These are phyloP conservation scores for Mucor mucedo DNA, from an alignment of 371 early-diverging fungal species.

Conservation along the genomic window DNA sequence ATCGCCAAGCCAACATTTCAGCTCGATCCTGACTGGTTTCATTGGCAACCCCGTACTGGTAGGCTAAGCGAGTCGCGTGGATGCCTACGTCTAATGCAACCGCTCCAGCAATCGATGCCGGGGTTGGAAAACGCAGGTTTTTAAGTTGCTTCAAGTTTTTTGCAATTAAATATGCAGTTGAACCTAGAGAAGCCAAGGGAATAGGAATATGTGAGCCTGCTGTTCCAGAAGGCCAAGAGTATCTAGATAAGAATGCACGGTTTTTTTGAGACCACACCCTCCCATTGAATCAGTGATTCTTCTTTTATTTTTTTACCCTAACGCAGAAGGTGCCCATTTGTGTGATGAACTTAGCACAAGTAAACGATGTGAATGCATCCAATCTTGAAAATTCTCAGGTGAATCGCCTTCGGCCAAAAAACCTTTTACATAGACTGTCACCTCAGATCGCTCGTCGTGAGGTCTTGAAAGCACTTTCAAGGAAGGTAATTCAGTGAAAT, in stretches of 20 bases:
- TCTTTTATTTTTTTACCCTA: constrained; percentile 34
- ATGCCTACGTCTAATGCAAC: constrained; percentile 45
- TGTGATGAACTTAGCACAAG: constrained; percentile 46
- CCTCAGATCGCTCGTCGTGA: constrained; percentile 36
- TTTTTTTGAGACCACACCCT: too few relatives aligned
- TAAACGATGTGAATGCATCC: constrained; percentile 56
- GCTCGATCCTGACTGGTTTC: constrained; percentile 49
- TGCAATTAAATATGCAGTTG: constrained; percentile 40
- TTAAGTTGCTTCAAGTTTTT: constrained; percentile 37
- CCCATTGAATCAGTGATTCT: too few relatives aligned
- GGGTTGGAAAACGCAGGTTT: constrained; percentile 44
- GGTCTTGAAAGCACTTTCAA: constrained; percentile 45
- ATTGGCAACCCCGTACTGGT: constrained; percentile 45
- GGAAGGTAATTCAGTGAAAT: constrained; percentile 48
- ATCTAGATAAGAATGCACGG: constrained; percentile 16
- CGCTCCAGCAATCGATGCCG: constrained; percentile 45
- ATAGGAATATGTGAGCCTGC: constrained; percentile 39
- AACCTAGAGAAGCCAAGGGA: constrained; percentile 49
- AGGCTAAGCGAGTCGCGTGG: constrained; percentile 47
- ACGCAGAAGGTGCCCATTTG: constrained; percentile 47
- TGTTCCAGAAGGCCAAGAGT: constrained; percentile 58
- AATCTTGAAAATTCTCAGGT: constrained; percentile 53
- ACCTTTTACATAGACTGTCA: constrained; percentile 55
- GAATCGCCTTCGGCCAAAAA: constrained; percentile 50
- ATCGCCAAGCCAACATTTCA: constrained; percentile 50